Base-by-base conservation (phyloP, 2,329 filamentous ascomycete species). In the Fusarium irregulare region DNA sequence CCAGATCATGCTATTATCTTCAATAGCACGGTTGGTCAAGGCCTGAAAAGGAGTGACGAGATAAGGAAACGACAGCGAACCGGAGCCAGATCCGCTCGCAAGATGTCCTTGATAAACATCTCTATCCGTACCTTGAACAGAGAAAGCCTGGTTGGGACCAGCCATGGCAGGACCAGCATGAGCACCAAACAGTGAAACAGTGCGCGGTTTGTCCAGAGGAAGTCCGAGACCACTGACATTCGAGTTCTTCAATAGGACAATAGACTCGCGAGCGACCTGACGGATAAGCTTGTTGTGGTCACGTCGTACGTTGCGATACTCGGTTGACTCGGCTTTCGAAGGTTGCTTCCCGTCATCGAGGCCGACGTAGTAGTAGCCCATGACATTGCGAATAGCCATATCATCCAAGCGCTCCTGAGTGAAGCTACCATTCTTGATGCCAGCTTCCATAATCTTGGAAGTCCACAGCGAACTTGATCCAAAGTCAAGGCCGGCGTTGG, bases 171-270 rank as follows among this genome's bases (percentile, higher is more conserved):
- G n/a, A 51, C 50, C 10, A 67, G 79, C 84, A 42, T 84, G 83
- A 14, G 83, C 82, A 41, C 84, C 84, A 58, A 85, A 86, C 18
- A 86, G 79, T 34, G 75, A 82, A 40, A 86, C 25, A 4, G 32
- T 59, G 6, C 72, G 20, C 18, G 85, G 76, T 68, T 59, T 57
- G 68, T 86, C 63, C 85, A 74, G 6, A 84, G 84, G 23, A 86
- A 77, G 12, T 87, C 81, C 66, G 85, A 45, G 42, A 16, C 42
- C 23, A 12, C 42, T 45, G 16, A 27, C 23, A 83, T 37, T 83
- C 83, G 69, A 37, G 16, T 93, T 93, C 76, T 85, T 86, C 45
- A 86, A 74, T 16, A 86, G 75, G 4, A 88, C 85, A 55, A 87
- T 85, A 14, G 83, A 82, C 65, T 87, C 84, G 68, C 87, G 81